Base-by-base conservation (phyloP, 1,284 basidiomycete species). In the Leucoagaricus sp. region DNA sequence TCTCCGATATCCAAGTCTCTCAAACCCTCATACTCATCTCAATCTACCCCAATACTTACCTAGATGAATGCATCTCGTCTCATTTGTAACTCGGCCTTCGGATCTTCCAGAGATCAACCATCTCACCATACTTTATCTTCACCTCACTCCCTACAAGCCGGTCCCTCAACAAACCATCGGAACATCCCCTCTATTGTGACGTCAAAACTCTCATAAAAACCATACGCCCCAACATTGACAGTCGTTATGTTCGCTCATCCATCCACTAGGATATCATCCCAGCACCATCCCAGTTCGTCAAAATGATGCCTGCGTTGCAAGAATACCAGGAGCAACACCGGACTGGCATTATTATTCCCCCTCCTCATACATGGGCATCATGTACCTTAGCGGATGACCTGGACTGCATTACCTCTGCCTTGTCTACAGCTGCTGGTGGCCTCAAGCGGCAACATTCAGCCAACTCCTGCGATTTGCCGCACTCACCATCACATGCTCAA, bases 11-110 rank as follows among this genome's bases (percentile, higher is more conserved):
- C 13, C 53, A 60, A 6, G 40, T 64, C 12, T 49, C 48, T 47
- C 64, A 65, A 40, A 59, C 64, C 54, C 60, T 65, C 17, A 60
- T 62, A 36, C 40, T 68, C 8, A 53, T 63, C 38, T 57, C 57
- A 29, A 33, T 55, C 31, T 57, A 61, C 46, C 50, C 61, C 31
- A 51, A 59, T 21, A 47, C 63, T 25, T 65, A 67, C 51, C 46
- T 68, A 3, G 61, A 65, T 17, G 36, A 55, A 40, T 65, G 64
- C 44, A 51, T 64, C 4, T 47, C 56, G 5, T 60, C 62, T 9
- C 64, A 66, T 53, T 34, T 62, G 8, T 21, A 48, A 9, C 49
- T 61, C 17, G 44, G 58, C 8, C 55, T 2, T 33, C 25, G 15
- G 52, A 53, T 21, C 59, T 63, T 21, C 49, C 51, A 10, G 55